Conservation (phyloP, 2,329 filamentous ascomycete species). For the Bipolaris gigantea region DNA sequence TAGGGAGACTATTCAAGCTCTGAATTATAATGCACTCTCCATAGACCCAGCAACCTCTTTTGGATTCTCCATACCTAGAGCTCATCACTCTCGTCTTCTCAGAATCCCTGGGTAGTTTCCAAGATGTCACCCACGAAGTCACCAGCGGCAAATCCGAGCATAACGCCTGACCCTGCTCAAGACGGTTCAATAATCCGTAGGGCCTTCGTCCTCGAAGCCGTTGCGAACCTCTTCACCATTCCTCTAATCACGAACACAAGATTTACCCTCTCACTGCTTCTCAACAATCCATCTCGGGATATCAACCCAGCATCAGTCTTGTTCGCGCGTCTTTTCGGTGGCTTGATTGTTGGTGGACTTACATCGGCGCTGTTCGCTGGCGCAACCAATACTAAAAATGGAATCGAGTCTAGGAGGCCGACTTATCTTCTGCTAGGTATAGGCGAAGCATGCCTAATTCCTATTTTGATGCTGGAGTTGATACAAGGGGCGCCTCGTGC, state of each 20-base stretch:
- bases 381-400: conserved; percentile 28
- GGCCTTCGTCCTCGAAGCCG: conserved; percentile 32
- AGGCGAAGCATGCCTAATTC: conserved; percentile 27
- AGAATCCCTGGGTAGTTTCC: not conserved
- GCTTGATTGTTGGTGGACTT: conserved; percentile 27
- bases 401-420: conserved; percentile 27
- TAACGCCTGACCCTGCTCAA: conserved; percentile 17
- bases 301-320: conserved; percentile 29
- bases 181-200: conserved; percentile 28
- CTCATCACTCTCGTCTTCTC: not conserved
- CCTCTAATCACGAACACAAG: conserved; percentile 30
- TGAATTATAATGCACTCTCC: not conserved
- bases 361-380: conserved; percentile 28
- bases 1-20: not conserved
- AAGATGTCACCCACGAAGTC: conserved; percentile 18
- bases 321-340: conserved; percentile 30
- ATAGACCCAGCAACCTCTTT: not conserved
- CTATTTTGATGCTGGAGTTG: conserved; percentile 24
- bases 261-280: conserved; percentile 24
- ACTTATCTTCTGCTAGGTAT: conserved; percentile 29
- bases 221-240: conserved; percentile 33
- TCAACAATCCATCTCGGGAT: conserved; percentile 21
- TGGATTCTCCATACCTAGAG: not conserved
- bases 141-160: conserved; percentile 23
- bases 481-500: conserved; percentile 20